phyloP scores from a whole-genome alignment of 1,139 yeast species.

The Pichia sp. region DNA sequence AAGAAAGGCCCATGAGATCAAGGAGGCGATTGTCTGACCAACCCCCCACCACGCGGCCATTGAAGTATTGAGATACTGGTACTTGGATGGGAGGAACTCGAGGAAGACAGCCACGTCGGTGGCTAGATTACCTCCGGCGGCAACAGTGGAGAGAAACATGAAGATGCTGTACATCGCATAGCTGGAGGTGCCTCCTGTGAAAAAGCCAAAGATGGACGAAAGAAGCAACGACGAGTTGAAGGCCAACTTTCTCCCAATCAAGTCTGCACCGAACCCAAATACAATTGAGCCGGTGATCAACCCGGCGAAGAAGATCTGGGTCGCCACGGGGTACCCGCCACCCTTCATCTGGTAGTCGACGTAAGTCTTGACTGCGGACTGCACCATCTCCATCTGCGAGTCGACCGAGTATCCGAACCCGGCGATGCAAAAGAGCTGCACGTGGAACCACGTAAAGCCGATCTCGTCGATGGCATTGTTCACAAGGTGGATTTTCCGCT shows the following conservation, averaged over 20 bases:
- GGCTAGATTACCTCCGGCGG: conserved; percentile 59
- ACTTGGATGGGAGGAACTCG: conserved; percentile 51
- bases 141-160: conserved; percentile 43
- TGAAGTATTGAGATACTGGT: conserved; percentile 51
- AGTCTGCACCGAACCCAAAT: conserved; percentile 58
- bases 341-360: conserved; percentile 39
- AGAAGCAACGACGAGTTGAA: conserved; percentile 51
- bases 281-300: conserved; percentile 52
- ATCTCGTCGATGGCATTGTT: conserved; percentile 49
- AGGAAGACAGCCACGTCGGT: conserved; percentile 57
- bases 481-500: conserved; percentile 29
- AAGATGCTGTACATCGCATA: conserved; percentile 45
- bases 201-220: conserved; percentile 47
- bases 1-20: conserved; percentile 54
- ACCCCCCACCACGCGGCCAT: conserved; percentile 62
- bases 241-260: conserved; percentile 54
- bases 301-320: conserved; percentile 39
- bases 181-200: conserved; percentile 47
- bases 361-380: conserved; percentile 40
- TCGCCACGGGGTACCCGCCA: conserved; percentile 33
- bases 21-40: conserved; percentile 53
- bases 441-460: conserved; percentile 48
- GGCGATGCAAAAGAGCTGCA: conserved; percentile 41
- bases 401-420: conserved; percentile 67
- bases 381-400: conserved; percentile 49